phyloP scores from a whole-genome alignment of 2,329 filamentous ascomycete genomes.

The Saccharata proteae region DNA sequence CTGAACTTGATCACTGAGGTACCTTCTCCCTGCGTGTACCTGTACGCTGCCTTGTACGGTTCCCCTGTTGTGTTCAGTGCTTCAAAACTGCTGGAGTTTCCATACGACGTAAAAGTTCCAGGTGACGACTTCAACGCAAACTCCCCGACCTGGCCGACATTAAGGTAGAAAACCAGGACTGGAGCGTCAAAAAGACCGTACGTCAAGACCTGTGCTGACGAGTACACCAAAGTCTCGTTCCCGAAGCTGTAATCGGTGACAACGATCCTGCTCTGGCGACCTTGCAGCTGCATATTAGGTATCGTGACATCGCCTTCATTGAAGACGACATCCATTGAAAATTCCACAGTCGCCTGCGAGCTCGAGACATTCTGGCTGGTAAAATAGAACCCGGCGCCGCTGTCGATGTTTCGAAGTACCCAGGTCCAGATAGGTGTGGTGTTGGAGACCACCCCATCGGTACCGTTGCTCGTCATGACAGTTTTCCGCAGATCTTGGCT shows the following conservation, averaged over 20 bases:
- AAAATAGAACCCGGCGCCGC: slow-evolving; percentile 47
- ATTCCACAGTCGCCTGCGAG: slow-evolving; percentile 38
- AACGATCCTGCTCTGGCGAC: slow-evolving; percentile 50
- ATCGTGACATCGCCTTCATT: slow-evolving; percentile 43
- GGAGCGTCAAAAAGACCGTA: slow-evolving; percentile 26
- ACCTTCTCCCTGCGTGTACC: slow-evolving; percentile 17
- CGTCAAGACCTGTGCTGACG: slow-evolving; percentile 39
- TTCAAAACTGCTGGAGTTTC: slow-evolving; percentile 30
- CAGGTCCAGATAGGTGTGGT: slow-evolving; percentile 40
- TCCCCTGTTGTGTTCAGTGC: slow-evolving; percentile 29
- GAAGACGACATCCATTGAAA: slow-evolving; percentile 44
- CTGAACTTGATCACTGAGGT: slow-evolving; percentile 24
- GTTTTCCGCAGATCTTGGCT: slow-evolving; percentile 46
- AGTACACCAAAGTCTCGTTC: slow-evolving; percentile 39
- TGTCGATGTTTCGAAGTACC: slow-evolving; percentile 48
- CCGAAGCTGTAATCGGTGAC: slow-evolving; percentile 49
- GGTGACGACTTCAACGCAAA: slow-evolving; percentile 24
- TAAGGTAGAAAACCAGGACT: slow-evolving; percentile 28
- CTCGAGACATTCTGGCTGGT: slow-evolving; percentile 43
- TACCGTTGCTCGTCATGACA: slow-evolving; percentile 39
- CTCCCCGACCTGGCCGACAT: slow-evolving; percentile 27
- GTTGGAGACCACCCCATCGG: slow-evolving; percentile 37
- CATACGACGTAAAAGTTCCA: slow-evolving; percentile 26
- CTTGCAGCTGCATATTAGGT: slow-evolving; percentile 45
- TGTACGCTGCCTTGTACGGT: slow-evolving; percentile 21